Evolutionary conservation across 192 early-diverging fungal species (phyloP), one percentile per base, ranked within the genome.

Genomic region (Umbelopsis isabellina): DNA sequence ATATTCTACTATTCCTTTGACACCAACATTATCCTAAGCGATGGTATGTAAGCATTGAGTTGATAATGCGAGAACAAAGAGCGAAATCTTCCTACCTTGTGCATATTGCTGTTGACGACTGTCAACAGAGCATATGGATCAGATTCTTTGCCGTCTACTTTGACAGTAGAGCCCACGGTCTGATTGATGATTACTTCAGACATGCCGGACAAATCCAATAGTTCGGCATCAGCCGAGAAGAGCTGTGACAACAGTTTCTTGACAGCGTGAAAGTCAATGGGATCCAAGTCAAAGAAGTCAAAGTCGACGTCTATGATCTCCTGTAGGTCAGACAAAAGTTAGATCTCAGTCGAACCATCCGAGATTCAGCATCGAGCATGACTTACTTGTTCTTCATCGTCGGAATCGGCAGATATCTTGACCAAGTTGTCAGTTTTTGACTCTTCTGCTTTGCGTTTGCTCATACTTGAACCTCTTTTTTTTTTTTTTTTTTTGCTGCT

Each of bases 201-300:
- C n/a, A 99, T 73, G n/a, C 78, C 90, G 9, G 90, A 90, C 18
- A 93, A 35, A 15, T 85, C 77, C 65, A 98, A 89, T 20, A 89
- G 73, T 49, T 93, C 91, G 23, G 89, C 74, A 74, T 97, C 95
- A 69, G 91, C 87, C 30, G 87, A 86, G 66, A 99, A 95, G 10
- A 90, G 82, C 69, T 92, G 90, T 46, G 69, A 76, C 16, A 97
- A 73, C n/a, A 99, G 84, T 30, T 88, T 87, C 78, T 99, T 99
- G 72, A 96, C 82, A 5, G 93, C 90, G 73, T 96, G 95, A 70
- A 92, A 99, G 79, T 99, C 97, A 30, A 88, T 86, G 37, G 87
- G 84, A 69, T 91, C 85, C n/a, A 93, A 91, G 66, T 95, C 92
- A 80, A 93, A 96, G 77, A 97, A 99, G 72, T 97, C 97, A 82